A percentile compares a stretch with the other conserved stretches of the same genome.
phyloP scores from a whole-genome alignment of 805 yeast genomes.

The Ogataea dorogensis region DNA sequence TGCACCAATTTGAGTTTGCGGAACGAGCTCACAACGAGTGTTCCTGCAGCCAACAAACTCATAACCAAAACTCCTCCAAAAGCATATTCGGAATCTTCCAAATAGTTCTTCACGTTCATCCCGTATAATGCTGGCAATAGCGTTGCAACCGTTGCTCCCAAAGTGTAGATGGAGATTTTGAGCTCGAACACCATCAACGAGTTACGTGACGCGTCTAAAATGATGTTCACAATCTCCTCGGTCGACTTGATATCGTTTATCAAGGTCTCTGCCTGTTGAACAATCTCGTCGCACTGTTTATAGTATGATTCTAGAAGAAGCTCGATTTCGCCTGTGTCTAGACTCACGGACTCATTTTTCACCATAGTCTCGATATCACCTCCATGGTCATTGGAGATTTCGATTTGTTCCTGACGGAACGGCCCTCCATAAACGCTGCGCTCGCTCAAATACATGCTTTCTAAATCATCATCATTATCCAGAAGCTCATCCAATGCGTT shows the following conservation, averaged over 20 bases:
- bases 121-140: conserved; percentile 86
- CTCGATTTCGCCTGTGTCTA: conserved; percentile 66
- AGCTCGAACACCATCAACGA: conserved; percentile 84
- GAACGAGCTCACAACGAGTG: conserved; percentile 56
- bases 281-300: conserved; percentile 89
- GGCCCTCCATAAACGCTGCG: conserved; percentile 17
- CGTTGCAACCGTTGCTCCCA: conserved; percentile 85
- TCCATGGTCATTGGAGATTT: conserved; percentile 3
- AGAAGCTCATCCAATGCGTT: conserved; percentile 79
- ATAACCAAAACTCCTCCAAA: conserved; percentile 55
- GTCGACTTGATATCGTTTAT: conserved; percentile 84
- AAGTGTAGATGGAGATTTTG: conserved; percentile 76
- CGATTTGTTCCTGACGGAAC: conserved; percentile 5
- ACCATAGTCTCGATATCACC: background rate
- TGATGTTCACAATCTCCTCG: conserved; percentile 89
- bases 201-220: conserved; percentile 87
- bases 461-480: conserved; percentile 83
- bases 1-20: conserved; percentile 60
- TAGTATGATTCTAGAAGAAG: conserved; percentile 86
- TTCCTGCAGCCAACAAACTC: conserved; percentile 52
- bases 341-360: conserved; percentile 13
- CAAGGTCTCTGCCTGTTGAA: conserved; percentile 83
- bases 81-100: conserved; percentile 66
- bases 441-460: conserved; percentile 71
- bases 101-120: conserved; percentile 76